A percentile compares a stretch with the other conserved stretches of the same genome.
phyloP scores from a whole-genome alignment of 2,329 filamentous ascomycete genomes.

The Alternaria burnsii region DNA sequence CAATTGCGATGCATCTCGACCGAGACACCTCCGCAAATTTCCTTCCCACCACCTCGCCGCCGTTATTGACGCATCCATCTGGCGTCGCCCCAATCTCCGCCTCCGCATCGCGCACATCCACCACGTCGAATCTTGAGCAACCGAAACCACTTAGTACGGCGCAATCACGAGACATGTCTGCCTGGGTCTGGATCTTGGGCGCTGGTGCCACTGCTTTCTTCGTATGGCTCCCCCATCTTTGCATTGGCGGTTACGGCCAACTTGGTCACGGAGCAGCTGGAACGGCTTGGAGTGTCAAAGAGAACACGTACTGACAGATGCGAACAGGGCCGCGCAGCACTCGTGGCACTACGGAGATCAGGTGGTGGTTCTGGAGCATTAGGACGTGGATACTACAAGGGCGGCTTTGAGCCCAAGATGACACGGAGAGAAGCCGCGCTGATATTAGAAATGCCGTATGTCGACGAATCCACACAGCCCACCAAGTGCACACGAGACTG shows the following conservation, averaged over 20 bases:
- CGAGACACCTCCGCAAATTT: constrained; percentile 35
- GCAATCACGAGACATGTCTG: constrained; percentile 57
- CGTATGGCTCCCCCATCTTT: constrained; percentile 52
- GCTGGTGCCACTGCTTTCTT: constrained; percentile 72
- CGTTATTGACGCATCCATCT: constrained; percentile 1
- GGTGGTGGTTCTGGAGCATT: constrained; percentile 74
- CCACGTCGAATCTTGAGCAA: not conserved
- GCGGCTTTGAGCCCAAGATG: constrained; percentile 97
- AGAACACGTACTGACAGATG: constrained; percentile 13
- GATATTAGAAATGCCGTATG: constrained; percentile 88
- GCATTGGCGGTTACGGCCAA: accelerated
- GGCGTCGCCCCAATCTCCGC: not conserved
- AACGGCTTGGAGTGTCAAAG: not conserved
- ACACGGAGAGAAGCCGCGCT: constrained; percentile 88
- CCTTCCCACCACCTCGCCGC: constrained; percentile 12
- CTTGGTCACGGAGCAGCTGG: not conserved
- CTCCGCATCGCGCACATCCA: constrained; percentile 8
- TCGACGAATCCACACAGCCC: constrained; percentile 14
- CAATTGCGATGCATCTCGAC: constrained; percentile 26
- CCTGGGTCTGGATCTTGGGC: constrained; percentile 66
- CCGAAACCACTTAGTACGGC: constrained; percentile 2
- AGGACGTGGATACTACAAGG: constrained; percentile 96
- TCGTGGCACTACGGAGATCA: constrained; percentile 86
- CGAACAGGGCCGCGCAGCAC: constrained; percentile 83
- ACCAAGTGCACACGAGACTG: not conserved